Evolutionary conservation across 2,329 filamentous ascomycete genomes (phyloP), one percentile per base, ranked within the genome.

Genomic region (Acephala macrosclerotiorum): DNA sequence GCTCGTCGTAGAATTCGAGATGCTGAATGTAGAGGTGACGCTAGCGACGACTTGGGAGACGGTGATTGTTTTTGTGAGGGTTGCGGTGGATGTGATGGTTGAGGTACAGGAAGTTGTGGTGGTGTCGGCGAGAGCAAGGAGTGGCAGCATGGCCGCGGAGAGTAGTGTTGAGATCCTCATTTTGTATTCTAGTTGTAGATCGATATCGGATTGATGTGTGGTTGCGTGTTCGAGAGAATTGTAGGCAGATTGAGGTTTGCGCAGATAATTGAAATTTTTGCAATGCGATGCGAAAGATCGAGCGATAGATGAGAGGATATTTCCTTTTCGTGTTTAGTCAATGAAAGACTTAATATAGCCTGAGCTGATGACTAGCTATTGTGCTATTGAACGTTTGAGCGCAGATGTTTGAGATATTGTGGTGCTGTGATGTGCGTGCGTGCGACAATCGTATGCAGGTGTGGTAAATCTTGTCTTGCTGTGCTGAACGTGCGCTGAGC

Each of bases 21-120:
- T 73, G 63, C 71, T 72, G 75, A 74, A 73, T 72, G 76, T 77
- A 6, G 75, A 71, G 60, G 78, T 80, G 57, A 79, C 77, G 60
- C 78, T 79, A 65, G 77, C 71, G 63, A 71, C 67, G 38, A 83
- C 80, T 73, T 79, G 76, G 55, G 81, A 81, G 67, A 87, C 81
- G 55, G 82, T 86, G 75, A 85, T 74, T 58, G 83, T 85, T 75
- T 82, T 82, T 73, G 83, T 85, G 72, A 83, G 72, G 55, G 81
- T 83, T 63, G 80, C 79, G 47, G 85, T 88, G 29, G 80, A 80
- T 56, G 73, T 88, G 45, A 80, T 78, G 18, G 73, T 84, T 20
- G 82, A 80, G 51, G 81, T 71, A 3, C 51, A 45, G 8, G 68
- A 66, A 16, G 68, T 57, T 14, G 58, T 60, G n/a, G 67, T 58